These are phyloP conservation scores for Cairneyella variabilis DNA, from an alignment of 495 filamentous ascomycete species.

Conservation along the genomic window DNA sequence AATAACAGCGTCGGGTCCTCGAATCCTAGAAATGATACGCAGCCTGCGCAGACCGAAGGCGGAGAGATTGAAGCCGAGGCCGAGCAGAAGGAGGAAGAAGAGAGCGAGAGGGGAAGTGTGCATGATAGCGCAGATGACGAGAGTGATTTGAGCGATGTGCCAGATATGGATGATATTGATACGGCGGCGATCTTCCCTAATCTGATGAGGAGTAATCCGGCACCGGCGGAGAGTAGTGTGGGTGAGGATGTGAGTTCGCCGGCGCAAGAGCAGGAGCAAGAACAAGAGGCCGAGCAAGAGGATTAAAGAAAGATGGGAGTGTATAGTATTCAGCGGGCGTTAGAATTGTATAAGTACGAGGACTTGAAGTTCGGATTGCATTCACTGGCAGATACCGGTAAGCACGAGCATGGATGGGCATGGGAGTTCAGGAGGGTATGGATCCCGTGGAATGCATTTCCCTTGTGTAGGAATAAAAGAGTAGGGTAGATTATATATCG, in stretches of 20 bases:
- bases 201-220: conserved; percentile 13
- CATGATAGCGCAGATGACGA: conserved; percentile 79
- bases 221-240: conserved; percentile 8
- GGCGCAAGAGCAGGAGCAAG: conserved; percentile 8
- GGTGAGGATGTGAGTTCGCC: conserved; percentile 6
- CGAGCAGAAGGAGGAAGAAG: conserved; percentile 6
- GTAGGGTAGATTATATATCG: too few species aligned
- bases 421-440: too few species aligned
- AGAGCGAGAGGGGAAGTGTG: conserved; percentile 44
- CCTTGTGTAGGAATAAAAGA: too few species aligned
- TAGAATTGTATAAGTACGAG: too few species aligned
- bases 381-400: too few species aligned
- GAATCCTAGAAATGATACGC: conserved; percentile 14
- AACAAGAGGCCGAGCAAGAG: conserved; percentile 23
- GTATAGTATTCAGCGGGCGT: too few species aligned
- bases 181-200: conserved; percentile 32
- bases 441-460: too few species aligned
- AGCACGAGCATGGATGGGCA: too few species aligned
- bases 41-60: conserved; percentile 30
- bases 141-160: conserved; percentile 72
- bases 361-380: too few species aligned
- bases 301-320: neutral
- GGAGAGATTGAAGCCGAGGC: conserved; percentile 21
- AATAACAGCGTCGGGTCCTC: conserved; percentile 18
- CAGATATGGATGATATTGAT: conserved; percentile 38